Base-by-base conservation (phyloP, 805 yeast genomes). In the Ascoidea asiatica region DNA sequence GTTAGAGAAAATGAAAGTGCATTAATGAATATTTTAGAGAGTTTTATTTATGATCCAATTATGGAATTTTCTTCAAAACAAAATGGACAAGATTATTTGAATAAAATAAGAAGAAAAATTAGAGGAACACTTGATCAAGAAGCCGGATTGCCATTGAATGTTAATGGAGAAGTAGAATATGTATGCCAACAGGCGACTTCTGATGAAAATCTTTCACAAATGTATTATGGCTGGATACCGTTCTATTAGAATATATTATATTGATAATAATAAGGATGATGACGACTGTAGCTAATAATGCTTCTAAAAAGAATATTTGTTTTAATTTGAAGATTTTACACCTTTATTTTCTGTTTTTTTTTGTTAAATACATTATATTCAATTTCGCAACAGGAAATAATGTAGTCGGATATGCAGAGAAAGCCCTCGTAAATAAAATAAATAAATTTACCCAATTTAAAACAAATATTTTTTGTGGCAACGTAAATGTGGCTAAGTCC, bases 211-310 rank as follows among this genome's bases (percentile, higher is more conserved):
- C 62, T 92, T 39, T 70, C 85, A 23, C 81, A 73, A 52, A 90
- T 92, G 98, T 92, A 86, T 60, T 77, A 83, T 21, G 99, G 99
- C 3, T 92, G 99, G 99, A 67, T 77, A 62, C 74, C 92, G 6
- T 79, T 80, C 59, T 69, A 81, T 67, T 78, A 56, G 53, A 17
- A 37, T 37, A n/a, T n/a, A n/a, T n/a, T n/a, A n/a, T n/a, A n/a
- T n/a, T n/a, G n/a, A n/a, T n/a, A n/a, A n/a, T n/a, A n/a, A n/a
- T n/a, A n/a, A n/a, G n/a, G n/a, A n/a, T n/a, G n/a, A n/a, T n/a
- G n/a, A n/a, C n/a, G n/a, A n/a, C n/a, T n/a, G n/a, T n/a, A n/a
- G n/a, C n/a, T n/a, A n/a, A n/a, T n/a, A n/a, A n/a, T n/a, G n/a
- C n/a, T n/a, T n/a, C n/a, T n/a, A n/a, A n/a, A n/a, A n/a, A n/a